These are phyloP conservation scores for Lichtheimia hyalospora DNA, from an alignment of 371 early-diverging fungal species.

Conservation along the genomic window DNA sequence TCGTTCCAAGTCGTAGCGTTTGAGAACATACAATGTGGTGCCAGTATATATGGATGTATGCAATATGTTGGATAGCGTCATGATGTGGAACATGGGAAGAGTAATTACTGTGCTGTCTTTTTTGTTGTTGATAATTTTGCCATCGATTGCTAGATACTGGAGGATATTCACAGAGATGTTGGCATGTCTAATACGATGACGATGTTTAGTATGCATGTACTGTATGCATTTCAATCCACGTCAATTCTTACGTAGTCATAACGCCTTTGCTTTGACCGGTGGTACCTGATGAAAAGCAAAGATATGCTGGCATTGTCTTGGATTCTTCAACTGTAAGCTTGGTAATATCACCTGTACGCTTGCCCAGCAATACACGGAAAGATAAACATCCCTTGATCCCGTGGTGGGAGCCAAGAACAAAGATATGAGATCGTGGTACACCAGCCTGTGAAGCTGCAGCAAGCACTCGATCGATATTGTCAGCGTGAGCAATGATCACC, in stretches of 20 bases:
- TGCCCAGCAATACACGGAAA: constrained; percentile 17
- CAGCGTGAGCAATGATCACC: constrained; percentile 51
- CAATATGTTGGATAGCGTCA: constrained; percentile 27
- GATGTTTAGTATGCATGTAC: no score
- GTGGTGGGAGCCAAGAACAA: constrained; percentile 57
- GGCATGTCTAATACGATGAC: constrained; percentile 40
- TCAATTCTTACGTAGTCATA: constrained; percentile 49
- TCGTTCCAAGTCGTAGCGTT: constrained; percentile 61
- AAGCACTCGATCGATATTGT: constrained; percentile 46
- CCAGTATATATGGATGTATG: constrained; percentile 32
- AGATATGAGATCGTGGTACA: constrained; percentile 39
- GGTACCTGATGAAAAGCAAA: constrained; percentile 84
- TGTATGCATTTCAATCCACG: no score
- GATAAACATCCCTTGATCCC: constrained; percentile 37
- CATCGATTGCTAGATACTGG: constrained; percentile 49
- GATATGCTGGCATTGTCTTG: constrained; percentile 50
- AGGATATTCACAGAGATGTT: constrained; percentile 74
- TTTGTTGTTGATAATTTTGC: constrained; percentile 9
- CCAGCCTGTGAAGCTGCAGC: constrained; percentile 59
- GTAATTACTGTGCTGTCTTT: constrained; percentile 49
- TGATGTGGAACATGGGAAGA: constrained; percentile 81
- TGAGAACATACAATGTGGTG: constrained; percentile 53
- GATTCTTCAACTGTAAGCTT: constrained; percentile 26
- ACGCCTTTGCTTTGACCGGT: constrained; percentile 83
- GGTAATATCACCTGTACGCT: constrained; percentile 10